Evolutionary conservation across 352 stramenopile species (phyloP).

Genomic region (Thraustotheca clavata): DNA sequence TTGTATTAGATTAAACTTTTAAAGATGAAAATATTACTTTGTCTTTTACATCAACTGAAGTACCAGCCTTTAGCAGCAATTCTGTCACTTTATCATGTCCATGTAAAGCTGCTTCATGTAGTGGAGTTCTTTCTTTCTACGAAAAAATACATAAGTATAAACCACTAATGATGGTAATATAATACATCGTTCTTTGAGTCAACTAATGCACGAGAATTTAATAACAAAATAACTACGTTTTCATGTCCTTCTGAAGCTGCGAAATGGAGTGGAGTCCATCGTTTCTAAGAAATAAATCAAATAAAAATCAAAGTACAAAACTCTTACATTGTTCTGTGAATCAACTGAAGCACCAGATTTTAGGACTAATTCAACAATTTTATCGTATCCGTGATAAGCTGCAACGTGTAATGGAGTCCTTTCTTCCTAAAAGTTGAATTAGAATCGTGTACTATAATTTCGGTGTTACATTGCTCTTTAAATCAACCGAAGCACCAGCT

Average conservation of each 20-base stretch:
- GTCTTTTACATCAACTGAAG: not conserved
- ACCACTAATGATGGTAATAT: too few species aligned
- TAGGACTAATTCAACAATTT: not conserved
- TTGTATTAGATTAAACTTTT: too few species aligned
- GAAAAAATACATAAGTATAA: not conserved
- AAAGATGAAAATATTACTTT: not conserved
- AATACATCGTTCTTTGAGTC: too few species aligned
- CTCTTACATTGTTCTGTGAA: too few species aligned
- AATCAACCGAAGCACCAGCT: not conserved
- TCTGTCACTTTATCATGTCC: not conserved
- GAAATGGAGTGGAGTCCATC: too few species aligned
- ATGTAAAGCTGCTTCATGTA: conserved; percentile 10
- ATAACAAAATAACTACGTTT: too few species aligned
- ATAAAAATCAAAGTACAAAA: too few species aligned
- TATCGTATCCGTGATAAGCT: not conserved
- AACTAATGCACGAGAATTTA: too few species aligned
- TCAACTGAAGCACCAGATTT: too few species aligned
- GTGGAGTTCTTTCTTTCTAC: too few species aligned
- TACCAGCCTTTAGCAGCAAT: not conserved
- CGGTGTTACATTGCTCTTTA: not conserved
- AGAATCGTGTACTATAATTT: not conserved
- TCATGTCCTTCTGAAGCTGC: too few species aligned
- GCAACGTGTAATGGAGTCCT: not conserved
- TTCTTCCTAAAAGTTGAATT: not conserved
- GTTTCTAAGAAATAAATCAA: too few species aligned